Evolutionary conservation across 1,284 basidiomycete species (phyloP).

Genomic region (Lignosus rhinocerotis): DNA sequence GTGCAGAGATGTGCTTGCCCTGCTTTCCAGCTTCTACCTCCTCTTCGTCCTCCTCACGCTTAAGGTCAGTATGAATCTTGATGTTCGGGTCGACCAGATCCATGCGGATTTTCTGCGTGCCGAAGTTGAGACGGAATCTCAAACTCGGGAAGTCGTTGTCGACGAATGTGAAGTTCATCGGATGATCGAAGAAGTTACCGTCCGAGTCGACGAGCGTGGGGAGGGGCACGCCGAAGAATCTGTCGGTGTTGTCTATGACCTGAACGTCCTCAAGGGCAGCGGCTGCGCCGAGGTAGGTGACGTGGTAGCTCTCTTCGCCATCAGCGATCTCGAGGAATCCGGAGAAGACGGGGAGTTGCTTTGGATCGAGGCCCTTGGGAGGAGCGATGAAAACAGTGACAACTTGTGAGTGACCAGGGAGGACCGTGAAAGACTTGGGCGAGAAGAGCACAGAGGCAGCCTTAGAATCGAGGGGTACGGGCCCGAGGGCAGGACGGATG

Average conservation of each 20-base stretch:
- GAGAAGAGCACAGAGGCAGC: slow-evolving; percentile 46
- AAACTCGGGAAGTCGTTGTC: slow-evolving; percentile 45
- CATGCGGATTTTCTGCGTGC: slow-evolving; percentile 49
- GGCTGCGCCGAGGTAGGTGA: slow-evolving; percentile 51
- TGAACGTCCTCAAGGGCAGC: slow-evolving; percentile 48
- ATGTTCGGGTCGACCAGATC: slow-evolving; percentile 43
- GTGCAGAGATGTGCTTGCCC: slow-evolving; percentile 13
- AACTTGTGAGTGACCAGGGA: slow-evolving; percentile 33
- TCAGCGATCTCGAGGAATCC: slow-evolving; percentile 56
- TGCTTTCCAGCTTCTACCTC: neutral
- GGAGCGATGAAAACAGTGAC: slow-evolving; percentile 38
- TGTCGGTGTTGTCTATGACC: slow-evolving; percentile 50
- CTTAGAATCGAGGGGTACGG: slow-evolving; percentile 49
- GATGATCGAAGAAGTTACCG: slow-evolving; percentile 39
- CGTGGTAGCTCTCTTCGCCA: slow-evolving; percentile 44
- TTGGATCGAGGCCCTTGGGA: slow-evolving; percentile 45
- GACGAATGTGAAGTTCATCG: slow-evolving; percentile 55
- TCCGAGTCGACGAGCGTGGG: slow-evolving; percentile 44
- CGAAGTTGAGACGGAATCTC: slow-evolving; percentile 51
- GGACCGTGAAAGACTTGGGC: slow-evolving; percentile 34
- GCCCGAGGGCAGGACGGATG: slow-evolving; percentile 44
- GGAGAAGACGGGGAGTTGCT: slow-evolving; percentile 57
- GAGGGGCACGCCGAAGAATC: slow-evolving; percentile 44
- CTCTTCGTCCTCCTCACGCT: slow-evolving; percentile 24
- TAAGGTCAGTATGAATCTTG: slow-evolving; percentile 30